Percentiles rank a stretch among this genome's conserved stretches.
phyloP scores from a whole-genome alignment of 345 rosid species.

The Pistacia vera region DNA sequence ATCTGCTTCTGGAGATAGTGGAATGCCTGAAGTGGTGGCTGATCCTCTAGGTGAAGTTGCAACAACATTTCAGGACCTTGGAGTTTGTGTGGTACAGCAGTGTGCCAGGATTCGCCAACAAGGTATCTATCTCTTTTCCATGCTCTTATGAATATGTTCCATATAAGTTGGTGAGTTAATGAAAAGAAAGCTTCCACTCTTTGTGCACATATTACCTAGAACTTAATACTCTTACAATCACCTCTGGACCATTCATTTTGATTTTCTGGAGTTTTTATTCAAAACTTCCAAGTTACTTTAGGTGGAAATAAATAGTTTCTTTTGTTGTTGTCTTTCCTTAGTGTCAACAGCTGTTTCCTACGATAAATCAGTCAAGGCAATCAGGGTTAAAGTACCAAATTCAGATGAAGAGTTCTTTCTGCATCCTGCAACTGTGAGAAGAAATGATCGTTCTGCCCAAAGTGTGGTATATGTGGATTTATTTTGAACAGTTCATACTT shows the following conservation, averaged over 20 bases:
- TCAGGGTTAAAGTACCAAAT: constrained; percentile 86
- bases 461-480: constrained; percentile 75
- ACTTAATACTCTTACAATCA: not conserved
- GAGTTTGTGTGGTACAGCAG: constrained; percentile 92
- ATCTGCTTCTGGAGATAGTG: constrained; percentile 96
- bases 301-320: constrained; percentile 6
- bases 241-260: not conserved
- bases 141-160: not conserved
- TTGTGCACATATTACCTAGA: not conserved
- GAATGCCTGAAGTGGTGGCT: constrained; percentile 81
- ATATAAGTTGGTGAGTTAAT: not conserved
- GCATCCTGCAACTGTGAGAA: constrained; percentile 94
- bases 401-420: constrained; percentile 87
- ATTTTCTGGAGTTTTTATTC: not conserved
- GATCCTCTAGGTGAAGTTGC: constrained; percentile 95
- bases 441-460: constrained; percentile 88
- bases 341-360: constrained; percentile 92
- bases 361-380: constrained; percentile 76
- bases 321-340: constrained; percentile 23
- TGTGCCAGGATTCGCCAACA: constrained; percentile 97
- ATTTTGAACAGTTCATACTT: not conserved
- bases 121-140: constrained; percentile 46
- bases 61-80: constrained; percentile 79
- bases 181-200: not conserved
- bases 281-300: not conserved